Conservation (phyloP, 345 rosid species). For the Brassica cretica region DNA sequence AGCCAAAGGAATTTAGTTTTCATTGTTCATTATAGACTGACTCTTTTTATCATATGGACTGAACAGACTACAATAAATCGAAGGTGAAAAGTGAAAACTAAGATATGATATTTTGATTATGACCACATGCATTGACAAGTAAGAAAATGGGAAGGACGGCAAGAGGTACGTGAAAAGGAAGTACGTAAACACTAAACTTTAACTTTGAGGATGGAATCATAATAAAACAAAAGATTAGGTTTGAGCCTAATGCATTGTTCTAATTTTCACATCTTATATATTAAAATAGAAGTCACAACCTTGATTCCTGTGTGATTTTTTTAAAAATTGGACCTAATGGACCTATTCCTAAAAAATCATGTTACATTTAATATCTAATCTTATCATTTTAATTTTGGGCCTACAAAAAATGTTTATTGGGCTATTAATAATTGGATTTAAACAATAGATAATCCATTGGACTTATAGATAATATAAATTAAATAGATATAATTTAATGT, state of each 20-base stretch:
- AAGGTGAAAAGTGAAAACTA: neutral
- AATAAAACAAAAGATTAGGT: conserved; percentile 29
- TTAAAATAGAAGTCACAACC: too few relatives aligned
- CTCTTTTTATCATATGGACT: neutral
- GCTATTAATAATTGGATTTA: too few relatives aligned
- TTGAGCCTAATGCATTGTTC: conserved; percentile 24
- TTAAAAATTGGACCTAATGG: too few relatives aligned
- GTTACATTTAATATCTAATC: too few relatives aligned
- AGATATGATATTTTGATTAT: neutral
- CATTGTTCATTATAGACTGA: neutral
- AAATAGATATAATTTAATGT: too few relatives aligned
- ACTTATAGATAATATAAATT: too few relatives aligned
- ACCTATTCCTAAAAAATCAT: too few relatives aligned
- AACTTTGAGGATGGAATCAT: neutral
- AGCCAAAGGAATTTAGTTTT: neutral
- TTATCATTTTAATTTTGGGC: too few relatives aligned
- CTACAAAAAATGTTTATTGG: too few relatives aligned
- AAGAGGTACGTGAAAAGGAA: neutral
- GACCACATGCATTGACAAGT: neutral
- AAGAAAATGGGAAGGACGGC: neutral
- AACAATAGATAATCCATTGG: too few relatives aligned
- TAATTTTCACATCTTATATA: conserved; percentile 27
- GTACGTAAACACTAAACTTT: conserved; percentile 11
- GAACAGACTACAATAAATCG: neutral
- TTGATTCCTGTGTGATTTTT: too few relatives aligned